Base-by-base conservation (phyloP, 202 grass and related monocot species). In the Tripidium arundinaceum region DNA sequence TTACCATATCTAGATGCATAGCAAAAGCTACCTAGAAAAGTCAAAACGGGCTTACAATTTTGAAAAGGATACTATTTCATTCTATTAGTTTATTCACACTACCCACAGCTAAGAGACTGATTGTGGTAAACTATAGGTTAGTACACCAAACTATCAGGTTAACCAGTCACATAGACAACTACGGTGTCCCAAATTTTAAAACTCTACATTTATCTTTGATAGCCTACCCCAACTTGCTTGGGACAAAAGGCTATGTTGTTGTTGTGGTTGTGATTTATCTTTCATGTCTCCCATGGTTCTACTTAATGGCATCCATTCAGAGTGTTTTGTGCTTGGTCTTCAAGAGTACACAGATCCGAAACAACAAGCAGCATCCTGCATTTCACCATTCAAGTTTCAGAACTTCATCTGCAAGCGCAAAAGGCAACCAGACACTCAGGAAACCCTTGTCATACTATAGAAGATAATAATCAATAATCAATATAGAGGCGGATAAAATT, bases 401-500 rank as follows among this genome's bases (percentile, higher is more conserved):
- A 42, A 67, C 49, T 57, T 65, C 42, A 65, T 83, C 73, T 87
- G 73, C 65, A 87, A 37, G 71, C 36, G 45, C 34, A 77, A 77
- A 86, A 65, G 42, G 42, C 62, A 21, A 39, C 77, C 41, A 78
- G 66, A 79, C 61, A 74, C 29, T 33, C 11, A 3, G 78, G 37
- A 28, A 65, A 66, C 2, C 31, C 31, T 66, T 49, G 83, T n/a
- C 54, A 72, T 54, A 36, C 11, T 33, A 39, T 40, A 18, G 18
- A 67, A 79, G 68, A 11, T 14, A 42, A 79, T 75, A 52, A 79
- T 75, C 50, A 83, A 83, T 68, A n/a, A n/a, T n/a, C n/a, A n/a
- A n/a, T n/a, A n/a, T n/a, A 4, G 11, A 49, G 5, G 0, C 19
- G 13, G 62, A 43, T 76, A 29, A 39, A 6, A 26, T 41, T 49